Evolutionary conservation across 768 basidiomycete genomes (phyloP), one percentile per base, ranked within the genome.

Genomic region (Cubamyces lactineus): DNA sequence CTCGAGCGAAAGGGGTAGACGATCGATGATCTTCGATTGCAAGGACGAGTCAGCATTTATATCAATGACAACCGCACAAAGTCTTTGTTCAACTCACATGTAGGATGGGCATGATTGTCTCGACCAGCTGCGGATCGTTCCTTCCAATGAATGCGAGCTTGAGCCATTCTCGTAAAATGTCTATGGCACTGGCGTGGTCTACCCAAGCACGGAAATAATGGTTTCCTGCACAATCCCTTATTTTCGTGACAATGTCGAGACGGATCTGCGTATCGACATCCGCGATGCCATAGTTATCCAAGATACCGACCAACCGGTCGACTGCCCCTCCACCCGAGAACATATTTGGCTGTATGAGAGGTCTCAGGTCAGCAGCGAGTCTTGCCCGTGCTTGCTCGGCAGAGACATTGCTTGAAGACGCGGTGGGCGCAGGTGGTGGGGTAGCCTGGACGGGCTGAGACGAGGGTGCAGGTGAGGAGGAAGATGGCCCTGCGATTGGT

Each of bases 191-290:
- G 46, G 70, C n/a, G 71, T 90, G 92, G 72, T 92, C 91, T 16
- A 85, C 82, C 91, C 92, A 94, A 5, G 91, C 91, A 45, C 90
- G 85, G 72, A 90, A 93, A 70, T 94, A 94, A 68, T 91, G 89
- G 70, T 92, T 91, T 43, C 86, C 89, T 28, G 92, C 92, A 50
- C 87, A 85, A 73, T 94, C 91, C 65, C 92, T 82, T 66, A 94
- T 89, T 74, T 86, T 88, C 17, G 87, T 88, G 57, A 94, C 75
- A 55, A 94, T 87, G 71, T 94, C 90, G 57, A 89, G 70, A 5
- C 92, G 86, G 19, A 81, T 81, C n/a, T 76, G 61, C 6, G 83
- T 75, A 57, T 91, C 88, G 23, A 91, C 85, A 24, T 91, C 88
- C 50, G 79, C 70, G 17, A 82, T 74, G 34, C 89, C 87, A 71